phyloP scores from a whole-genome alignment of 2,329 filamentous ascomycete species.

The Diaporthe citriasiana region DNA sequence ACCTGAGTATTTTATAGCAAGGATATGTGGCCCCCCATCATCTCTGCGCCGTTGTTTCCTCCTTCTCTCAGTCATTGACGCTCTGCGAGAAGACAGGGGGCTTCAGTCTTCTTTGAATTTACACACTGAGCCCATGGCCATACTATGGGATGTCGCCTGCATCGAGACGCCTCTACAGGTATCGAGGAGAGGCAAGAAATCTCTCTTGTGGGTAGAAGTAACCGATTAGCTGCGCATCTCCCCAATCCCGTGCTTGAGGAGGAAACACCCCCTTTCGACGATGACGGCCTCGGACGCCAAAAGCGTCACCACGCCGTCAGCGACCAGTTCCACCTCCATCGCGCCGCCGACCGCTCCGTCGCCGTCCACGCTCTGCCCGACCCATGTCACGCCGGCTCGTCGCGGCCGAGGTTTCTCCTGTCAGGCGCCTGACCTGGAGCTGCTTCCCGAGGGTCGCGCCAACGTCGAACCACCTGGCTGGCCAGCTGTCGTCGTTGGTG shows the following conservation, averaged over 20 bases:
- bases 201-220: neutral
- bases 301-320: neutral
- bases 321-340: neutral
- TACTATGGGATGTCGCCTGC: neutral
- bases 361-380: neutral
- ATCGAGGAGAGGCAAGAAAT: neutral
- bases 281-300: neutral
- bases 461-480: neutral
- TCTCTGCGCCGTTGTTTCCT: too few species aligned
- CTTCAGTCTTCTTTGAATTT: too few species aligned
- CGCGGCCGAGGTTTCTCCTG: neutral
- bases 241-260: neutral
- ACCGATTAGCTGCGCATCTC: neutral
- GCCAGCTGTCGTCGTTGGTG: neutral
- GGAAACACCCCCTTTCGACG: neutral
- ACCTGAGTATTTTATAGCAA: too few species aligned
- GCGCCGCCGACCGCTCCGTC: neutral
- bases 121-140: neutral
- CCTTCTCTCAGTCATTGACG: too few species aligned
- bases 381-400: neutral
- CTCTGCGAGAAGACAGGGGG: too few species aligned
- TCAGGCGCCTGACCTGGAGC: neutral
- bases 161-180: neutral
- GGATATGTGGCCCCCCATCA: too few species aligned
- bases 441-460: neutral